These are phyloP conservation scores for Trichoderma breve DNA, from an alignment of 2,329 filamentous ascomycete species.

Conservation along the genomic window DNA sequence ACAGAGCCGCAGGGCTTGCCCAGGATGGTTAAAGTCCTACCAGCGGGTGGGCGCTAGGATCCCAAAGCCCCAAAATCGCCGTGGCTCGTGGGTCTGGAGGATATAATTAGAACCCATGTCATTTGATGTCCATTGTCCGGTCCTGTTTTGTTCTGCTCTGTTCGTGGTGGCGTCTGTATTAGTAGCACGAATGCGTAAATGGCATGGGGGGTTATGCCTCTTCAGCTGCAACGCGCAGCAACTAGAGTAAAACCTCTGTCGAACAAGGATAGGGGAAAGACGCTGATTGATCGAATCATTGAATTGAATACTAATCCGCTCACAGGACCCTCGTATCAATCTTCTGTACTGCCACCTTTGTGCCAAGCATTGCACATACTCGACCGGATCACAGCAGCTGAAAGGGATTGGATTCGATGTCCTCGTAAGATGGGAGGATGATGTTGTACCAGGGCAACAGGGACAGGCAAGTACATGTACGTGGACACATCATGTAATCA, in stretches of 20 bases:
- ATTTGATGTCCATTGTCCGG: background rate
- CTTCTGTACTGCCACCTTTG: background rate
- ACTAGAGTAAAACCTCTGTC: background rate
- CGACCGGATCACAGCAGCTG: background rate
- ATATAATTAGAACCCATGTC: conserved; percentile 3
- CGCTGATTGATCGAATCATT: background rate
- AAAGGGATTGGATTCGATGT: background rate
- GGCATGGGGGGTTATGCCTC: background rate
- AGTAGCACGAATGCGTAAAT: background rate
- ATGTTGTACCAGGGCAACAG: background rate
- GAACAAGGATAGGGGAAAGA: background rate
- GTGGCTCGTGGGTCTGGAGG: background rate
- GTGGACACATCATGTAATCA: background rate
- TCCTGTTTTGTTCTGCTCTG: background rate
- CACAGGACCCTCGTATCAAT: background rate
- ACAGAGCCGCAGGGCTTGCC: conserved; percentile 4
- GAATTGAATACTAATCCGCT: background rate
- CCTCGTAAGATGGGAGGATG: background rate
- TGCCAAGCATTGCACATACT: background rate
- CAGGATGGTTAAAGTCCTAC: background rate
- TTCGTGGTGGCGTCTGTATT: background rate
- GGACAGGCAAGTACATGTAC: background rate
- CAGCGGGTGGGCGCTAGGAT: background rate
- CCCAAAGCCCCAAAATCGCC: background rate
- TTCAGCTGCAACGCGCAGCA: background rate